Base-by-base conservation (phyloP, 371 early-diverging fungal species). In the Umbelopsis sp. region DNA sequence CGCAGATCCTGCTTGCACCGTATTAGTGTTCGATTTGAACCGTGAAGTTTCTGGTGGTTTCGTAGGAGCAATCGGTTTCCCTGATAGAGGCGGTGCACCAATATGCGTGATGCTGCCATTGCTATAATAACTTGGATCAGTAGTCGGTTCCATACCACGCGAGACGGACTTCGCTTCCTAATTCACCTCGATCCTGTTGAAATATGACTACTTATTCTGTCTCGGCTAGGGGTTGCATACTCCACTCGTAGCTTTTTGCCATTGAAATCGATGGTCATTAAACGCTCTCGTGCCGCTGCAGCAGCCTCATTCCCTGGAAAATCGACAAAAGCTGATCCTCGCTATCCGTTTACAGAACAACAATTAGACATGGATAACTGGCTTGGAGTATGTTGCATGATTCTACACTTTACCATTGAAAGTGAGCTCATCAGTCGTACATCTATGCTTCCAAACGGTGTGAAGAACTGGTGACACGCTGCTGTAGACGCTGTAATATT, bases 321-420 rank as follows among this genome's bases (percentile, higher is more conserved):
- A 77, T 80, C 77, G 53, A 72, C 67, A 79, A 78, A 91, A 63
- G 76, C 89, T 75, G 74, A 79, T 70, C 77, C 86, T 83, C 22
- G 74, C 87, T 66, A 75, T 20, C 20, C 11, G 22, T 35, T 3
- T 10, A n/a, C 7, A 20, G n/a, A 45, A 37, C n/a, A 51, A 37
- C 37, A 18, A 14, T 20, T 7, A 41, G 2, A 1, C 41, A 1
- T 41, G 41, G 41, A 41, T 10, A 7, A 41, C 7, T 12, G 12
- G 2, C 1, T 41, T 12, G 1, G 12, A 41, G 7, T 41, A 41
- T 41, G 7, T 12, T 10, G 12, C 41, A 12, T 41, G 41, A 41
- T 41, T 10, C 1, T 41, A 12, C 10, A 1, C 50, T 66, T 22
- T 83, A 83, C 83, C 80, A 79, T 80, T 37, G 75, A 67, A 24